These are phyloP conservation scores for Schwanniomyces etchellsii DNA, from an alignment of 1,139 yeast species.

Conservation along the genomic window DNA sequence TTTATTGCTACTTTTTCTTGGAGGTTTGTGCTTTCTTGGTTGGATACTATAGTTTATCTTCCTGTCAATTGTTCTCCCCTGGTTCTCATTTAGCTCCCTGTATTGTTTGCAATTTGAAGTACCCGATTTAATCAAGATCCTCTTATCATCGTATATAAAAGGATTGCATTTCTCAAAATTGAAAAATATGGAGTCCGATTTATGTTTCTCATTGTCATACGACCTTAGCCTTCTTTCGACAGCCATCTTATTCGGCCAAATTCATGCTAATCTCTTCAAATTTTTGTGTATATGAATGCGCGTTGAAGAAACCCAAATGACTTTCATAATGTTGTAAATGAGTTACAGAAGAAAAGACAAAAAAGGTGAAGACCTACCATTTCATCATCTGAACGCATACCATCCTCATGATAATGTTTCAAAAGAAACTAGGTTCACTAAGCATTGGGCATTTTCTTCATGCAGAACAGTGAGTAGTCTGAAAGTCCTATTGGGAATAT, in stretches of 20 bases:
- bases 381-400: conserved; percentile 2
- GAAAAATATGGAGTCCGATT: conserved; percentile 13
- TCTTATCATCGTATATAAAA: conserved; percentile 17
- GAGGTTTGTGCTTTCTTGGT: conserved; percentile 10
- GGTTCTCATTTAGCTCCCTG: conserved; percentile 8
- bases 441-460: too few relatives aligned
- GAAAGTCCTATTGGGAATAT: too few relatives aligned
- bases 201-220: conserved; percentile 5
- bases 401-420: neutral
- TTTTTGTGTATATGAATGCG: neutral
- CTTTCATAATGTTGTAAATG: conserved; percentile 6
- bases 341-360: conserved; percentile 13
- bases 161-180: conserved; percentile 28
- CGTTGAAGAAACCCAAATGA: neutral
- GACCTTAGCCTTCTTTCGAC: conserved; percentile 10
- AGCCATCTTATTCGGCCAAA: conserved; percentile 4
- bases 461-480: too few relatives aligned
- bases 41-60: conserved; percentile 5
- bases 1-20: conserved; percentile 15
- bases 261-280: neutral
- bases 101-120: conserved; percentile 8
- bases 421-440: neutral
- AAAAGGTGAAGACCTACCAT: conserved; percentile 6
- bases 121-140: conserved; percentile 11
- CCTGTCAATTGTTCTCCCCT: conserved; percentile 5